Evolutionary conservation across 2,329 filamentous ascomycete genomes (phyloP), one percentile per base, ranked within the genome.

Genomic region (Pestalotiopsis sp.): DNA sequence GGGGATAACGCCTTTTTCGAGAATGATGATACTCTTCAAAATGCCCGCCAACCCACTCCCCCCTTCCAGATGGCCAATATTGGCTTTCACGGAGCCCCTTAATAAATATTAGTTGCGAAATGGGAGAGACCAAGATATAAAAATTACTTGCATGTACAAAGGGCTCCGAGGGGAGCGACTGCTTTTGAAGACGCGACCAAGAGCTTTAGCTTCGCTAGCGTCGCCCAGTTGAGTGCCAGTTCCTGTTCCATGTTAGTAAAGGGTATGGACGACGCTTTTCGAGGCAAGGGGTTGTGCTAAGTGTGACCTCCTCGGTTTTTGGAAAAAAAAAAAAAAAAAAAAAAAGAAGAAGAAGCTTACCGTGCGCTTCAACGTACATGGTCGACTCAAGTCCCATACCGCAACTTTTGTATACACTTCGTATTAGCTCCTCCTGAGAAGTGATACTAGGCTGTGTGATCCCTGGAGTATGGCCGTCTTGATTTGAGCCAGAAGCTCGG

Each of bases 171-270:
- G 7, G 27, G 41, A 31, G n/a, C 23, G 2, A 1, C 14, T n/a
- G 4, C 12, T 9, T 14, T 25, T 61, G 23, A 76, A 75, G 6
- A 73, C 74, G 1, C 39, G 31, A 1, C 68, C 57, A 20, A 82
- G 74, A 13, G 78, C 81, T 12, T 69, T 61, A 7, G 73, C 72
- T 68, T 83, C 81, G 4, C 74, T 68, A 0, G 79, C 78, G 68
- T 83, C 81, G 5, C 81, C 82, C 2, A 75, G 76, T 12, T 68
- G 66, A 4, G 82, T 83, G 0, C 81, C 81, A 0, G 81, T 82
- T 11, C 39, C 39, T 41, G 13, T 41, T 14, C 39, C 3, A 41
- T 41, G 25, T 27, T 27, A 27, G 25, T 27, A 4, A 4, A 4
- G 25, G 25, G 25, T 27, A 27, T 27, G 25, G 25, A 27, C 25